phyloP scores from a whole-genome alignment of 78 protist species.

The Diacronema lutheri region DNA sequence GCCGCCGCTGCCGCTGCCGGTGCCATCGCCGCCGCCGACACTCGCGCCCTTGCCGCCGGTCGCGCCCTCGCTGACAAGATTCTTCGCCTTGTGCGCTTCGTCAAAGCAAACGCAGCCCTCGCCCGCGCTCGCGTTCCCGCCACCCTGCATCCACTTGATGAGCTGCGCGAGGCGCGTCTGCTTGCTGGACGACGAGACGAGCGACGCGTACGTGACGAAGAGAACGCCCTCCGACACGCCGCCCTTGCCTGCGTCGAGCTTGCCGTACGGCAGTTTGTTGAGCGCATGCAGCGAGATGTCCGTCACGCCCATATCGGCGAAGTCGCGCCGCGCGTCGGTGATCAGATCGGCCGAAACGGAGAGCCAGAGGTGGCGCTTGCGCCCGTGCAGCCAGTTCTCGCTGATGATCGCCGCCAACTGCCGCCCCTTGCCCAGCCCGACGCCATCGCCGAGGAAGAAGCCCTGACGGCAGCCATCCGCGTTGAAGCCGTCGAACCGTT shows the following conservation, averaged over 20 bases:
- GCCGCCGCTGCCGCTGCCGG: too few species aligned
- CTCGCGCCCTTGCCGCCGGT: too few species aligned
- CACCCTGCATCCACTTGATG: neutral
- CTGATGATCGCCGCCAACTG: neutral
- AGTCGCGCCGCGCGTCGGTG: conserved; percentile 12
- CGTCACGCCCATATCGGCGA: neutral
- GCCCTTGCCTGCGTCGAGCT: neutral
- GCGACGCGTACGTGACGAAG: conserved; percentile 36
- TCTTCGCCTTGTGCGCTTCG: conserved; percentile 40
- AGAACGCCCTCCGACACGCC: neutral
- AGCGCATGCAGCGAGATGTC: neutral
- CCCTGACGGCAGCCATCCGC: neutral
- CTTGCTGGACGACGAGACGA: neutral
- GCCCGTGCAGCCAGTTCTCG: conserved; percentile 13
- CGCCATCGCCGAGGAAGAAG: conserved; percentile 27
- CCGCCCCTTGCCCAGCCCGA: conserved; percentile 20
- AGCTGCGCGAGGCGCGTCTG: neutral
- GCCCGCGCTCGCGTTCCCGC: neutral
- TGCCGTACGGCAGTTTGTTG: neutral
- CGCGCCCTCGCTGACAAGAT: neutral
- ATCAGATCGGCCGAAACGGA: conserved; percentile 14
- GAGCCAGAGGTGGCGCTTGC: conserved; percentile 30
- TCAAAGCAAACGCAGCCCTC: conserved; percentile 26
- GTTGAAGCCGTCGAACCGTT: neutral
- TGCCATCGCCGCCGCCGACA: too few species aligned